A percentile compares a stretch with the other conserved stretches of the same genome.
phyloP scores from a whole-genome alignment of 2,329 filamentous ascomycete species.

The Polychaeton citri region DNA sequence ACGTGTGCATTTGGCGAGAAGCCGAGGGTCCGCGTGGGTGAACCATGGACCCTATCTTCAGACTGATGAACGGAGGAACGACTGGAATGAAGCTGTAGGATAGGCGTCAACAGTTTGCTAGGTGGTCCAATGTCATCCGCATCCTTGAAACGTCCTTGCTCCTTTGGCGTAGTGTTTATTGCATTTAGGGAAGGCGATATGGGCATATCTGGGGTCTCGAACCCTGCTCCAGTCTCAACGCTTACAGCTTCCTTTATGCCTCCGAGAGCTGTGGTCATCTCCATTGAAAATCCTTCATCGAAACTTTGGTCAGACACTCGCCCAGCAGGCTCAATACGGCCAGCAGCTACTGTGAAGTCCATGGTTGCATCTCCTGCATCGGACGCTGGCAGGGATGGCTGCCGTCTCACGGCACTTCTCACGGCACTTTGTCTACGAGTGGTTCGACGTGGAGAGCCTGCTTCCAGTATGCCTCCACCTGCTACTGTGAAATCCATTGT shows the following conservation, averaged over 20 bases:
- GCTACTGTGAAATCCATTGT: slow-evolving; percentile 28
- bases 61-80: too few relatives aligned
- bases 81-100: too few relatives aligned
- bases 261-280: slow-evolving; percentile 36
- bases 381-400: slow-evolving; percentile 20
- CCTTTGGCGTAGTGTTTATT: slow-evolving; percentile 48
- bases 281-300: slow-evolving; percentile 39
- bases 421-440: slow-evolving; percentile 12
- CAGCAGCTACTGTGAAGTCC: slow-evolving; percentile 44
- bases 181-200: too few relatives aligned
- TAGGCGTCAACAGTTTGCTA: too few relatives aligned
- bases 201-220: too few relatives aligned
- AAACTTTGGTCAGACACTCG: slow-evolving; percentile 12
- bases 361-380: slow-evolving; percentile 36
- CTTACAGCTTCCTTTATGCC: slow-evolving; percentile 24
- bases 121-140: too few relatives aligned
- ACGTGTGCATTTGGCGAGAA: too few relatives aligned
- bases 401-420: slow-evolving; percentile 22
- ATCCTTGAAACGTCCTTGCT: slow-evolving; percentile 43
- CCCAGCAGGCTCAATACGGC: slow-evolving; percentile 22
- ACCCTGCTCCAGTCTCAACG: too few relatives aligned
- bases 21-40: too few relatives aligned
- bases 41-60: too few relatives aligned
- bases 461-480: slow-evolving; percentile 21
- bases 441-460: slow-evolving; percentile 11